phyloP scores from a whole-genome alignment of 768 basidiomycete genomes.

The Hysterangium stoloniferum region DNA sequence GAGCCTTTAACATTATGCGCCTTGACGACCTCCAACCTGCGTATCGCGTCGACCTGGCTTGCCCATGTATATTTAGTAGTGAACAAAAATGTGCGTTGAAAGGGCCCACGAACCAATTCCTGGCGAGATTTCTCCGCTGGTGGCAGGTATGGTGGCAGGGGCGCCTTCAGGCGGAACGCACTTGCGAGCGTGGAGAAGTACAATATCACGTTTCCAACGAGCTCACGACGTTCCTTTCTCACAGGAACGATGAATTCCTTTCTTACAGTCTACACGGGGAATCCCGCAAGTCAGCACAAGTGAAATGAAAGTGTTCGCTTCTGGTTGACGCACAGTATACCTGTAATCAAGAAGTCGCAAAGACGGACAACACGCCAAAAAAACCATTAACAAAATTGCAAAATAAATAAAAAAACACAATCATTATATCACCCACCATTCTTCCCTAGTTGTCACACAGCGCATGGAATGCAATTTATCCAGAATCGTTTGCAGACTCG shows the following conservation, averaged over 20 bases:
- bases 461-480: slow-evolving; percentile 93
- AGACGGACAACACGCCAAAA: slow-evolving; percentile 4
- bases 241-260: slow-evolving; percentile 88
- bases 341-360: slow-evolving; percentile 26
- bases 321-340: slow-evolving; percentile 52
- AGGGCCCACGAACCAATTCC: slow-evolving; percentile 46
- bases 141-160: slow-evolving; percentile 93
- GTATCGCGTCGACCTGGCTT: slow-evolving; percentile 68
- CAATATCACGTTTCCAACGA: slow-evolving; percentile 93
- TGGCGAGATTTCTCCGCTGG: slow-evolving; percentile 83
- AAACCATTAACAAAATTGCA: slow-evolving; percentile 7
- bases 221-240: slow-evolving; percentile 80
- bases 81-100: neutral
- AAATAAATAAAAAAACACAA: slow-evolving; percentile 4
- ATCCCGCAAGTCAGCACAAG: neutral
- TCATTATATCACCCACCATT: slow-evolving; percentile 53
- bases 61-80: neutral
- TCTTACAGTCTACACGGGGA: slow-evolving; percentile 55
- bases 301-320: neutral
- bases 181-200: slow-evolving; percentile 77
- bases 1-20: slow-evolving; percentile 75
- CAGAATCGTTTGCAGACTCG: slow-evolving; percentile 75
- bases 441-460: slow-evolving; percentile 91
- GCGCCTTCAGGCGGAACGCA: slow-evolving; percentile 78
- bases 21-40: slow-evolving; percentile 81